Percentiles rank a stretch among this genome's conserved stretches.
Evolutionary conservation across 495 filamentous ascomycete species (phyloP).

Genomic region (Zalerion maritima): DNA sequence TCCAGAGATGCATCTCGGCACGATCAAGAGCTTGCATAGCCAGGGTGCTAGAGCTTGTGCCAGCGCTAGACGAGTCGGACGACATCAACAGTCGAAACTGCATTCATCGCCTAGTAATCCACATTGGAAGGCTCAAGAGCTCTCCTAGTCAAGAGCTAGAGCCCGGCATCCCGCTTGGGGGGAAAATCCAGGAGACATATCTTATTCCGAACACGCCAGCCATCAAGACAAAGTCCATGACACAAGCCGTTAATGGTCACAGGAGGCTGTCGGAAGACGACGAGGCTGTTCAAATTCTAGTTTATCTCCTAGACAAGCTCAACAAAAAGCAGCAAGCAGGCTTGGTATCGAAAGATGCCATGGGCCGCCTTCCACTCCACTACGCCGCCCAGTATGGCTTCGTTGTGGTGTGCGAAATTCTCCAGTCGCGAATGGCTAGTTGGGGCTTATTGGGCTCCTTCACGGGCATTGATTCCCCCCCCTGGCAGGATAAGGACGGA

Average conservation of each 20-base stretch:
- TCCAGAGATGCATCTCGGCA: constrained; percentile 71
- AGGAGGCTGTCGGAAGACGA: constrained; percentile 52
- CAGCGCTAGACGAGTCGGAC: constrained; percentile 64
- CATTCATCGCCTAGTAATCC: constrained; percentile 80
- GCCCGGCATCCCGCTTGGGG: too few species aligned
- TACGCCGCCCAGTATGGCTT: constrained; percentile 95
- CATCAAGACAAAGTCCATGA: constrained; percentile 30
- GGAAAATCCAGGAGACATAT: constrained; percentile 33
- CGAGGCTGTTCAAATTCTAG: constrained; percentile 57
- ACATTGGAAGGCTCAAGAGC: constrained; percentile 67
- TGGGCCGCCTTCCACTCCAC: constrained; percentile 79
- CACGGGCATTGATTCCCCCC: constrained; percentile 66
- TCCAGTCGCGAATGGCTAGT: constrained; percentile 74
- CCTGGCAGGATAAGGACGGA: constrained; percentile 88
- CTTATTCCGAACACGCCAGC: constrained; percentile 64
- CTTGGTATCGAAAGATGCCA: constrained; percentile 53
- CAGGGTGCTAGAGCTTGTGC: constrained; percentile 50
- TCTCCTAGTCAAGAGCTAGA: constrained; percentile 33
- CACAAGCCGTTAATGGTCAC: constrained; percentile 30
- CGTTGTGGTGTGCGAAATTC: constrained; percentile 68
- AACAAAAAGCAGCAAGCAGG: constrained; percentile 53
- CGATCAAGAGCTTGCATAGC: constrained; percentile 52
- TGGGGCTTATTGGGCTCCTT: constrained; percentile 79
- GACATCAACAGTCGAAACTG: constrained; percentile 92
- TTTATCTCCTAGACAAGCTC: constrained; percentile 57